phyloP scores from a whole-genome alignment of 768 basidiomycete species.

The Termitomyces sp. region DNA sequence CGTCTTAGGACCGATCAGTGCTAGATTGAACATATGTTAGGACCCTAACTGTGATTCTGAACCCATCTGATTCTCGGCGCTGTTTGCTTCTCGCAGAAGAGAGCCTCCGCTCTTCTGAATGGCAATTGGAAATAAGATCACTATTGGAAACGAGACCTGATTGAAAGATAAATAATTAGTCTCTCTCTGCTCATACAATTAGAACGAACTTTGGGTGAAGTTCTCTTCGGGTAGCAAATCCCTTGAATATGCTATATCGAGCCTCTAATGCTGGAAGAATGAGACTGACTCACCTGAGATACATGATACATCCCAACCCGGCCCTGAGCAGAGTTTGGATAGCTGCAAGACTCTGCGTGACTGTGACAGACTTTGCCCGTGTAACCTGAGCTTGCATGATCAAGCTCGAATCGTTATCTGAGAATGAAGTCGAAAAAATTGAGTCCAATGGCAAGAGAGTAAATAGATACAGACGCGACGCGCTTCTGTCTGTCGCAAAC shows the following conservation, averaged over 20 bases:
- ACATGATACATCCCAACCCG: slow-evolving; percentile 73
- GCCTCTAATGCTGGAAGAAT: not conserved
- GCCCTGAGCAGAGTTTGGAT: slow-evolving; percentile 71
- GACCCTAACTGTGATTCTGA: slow-evolving; percentile 57
- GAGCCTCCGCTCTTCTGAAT: slow-evolving; percentile 25
- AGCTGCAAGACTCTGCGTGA: slow-evolving; percentile 59
- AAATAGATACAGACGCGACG: not conserved
- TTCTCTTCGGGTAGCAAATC: slow-evolving; percentile 78
- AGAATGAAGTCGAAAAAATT: not conserved
- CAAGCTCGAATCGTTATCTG: not conserved
- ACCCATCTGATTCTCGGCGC: slow-evolving; percentile 49
- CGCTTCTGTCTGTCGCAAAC: not conserved
- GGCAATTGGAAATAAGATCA: slow-evolving; percentile 27
- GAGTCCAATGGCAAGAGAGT: not conserved
- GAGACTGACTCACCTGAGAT: slow-evolving; percentile 46
- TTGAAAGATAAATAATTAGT: not conserved
- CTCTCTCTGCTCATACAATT: not conserved
- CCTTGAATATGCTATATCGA: slow-evolving; percentile 27
- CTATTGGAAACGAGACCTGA: slow-evolving; percentile 51
- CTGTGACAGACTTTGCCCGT: slow-evolving; percentile 41
- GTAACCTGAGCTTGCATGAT: slow-evolving; percentile 31
- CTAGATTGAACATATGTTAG: not conserved
- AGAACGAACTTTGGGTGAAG: slow-evolving; percentile 55
- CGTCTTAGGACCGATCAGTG: slow-evolving; percentile 26
- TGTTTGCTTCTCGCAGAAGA: slow-evolving; percentile 33